Percentiles rank a stretch among this genome's conserved stretches.
Evolutionary conservation across 352 stramenopile genomes (phyloP).

Genomic region (Globisporangium okanoganense): DNA sequence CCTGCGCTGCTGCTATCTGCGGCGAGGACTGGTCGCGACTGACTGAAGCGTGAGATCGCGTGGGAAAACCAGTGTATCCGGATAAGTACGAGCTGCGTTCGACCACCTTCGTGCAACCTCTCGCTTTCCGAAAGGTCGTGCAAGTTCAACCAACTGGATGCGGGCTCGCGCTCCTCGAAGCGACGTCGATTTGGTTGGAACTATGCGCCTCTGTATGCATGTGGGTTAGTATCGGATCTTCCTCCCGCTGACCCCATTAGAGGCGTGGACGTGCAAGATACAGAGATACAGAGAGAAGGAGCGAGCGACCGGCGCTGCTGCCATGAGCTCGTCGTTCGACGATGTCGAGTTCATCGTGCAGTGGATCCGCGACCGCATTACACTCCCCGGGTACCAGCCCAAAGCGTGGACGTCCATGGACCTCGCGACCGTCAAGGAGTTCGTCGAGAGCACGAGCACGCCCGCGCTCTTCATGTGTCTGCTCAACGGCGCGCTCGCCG

Average conservation of each 20-base stretch:
- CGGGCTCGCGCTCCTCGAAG: neutral
- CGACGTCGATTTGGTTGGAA: neutral
- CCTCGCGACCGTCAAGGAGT: slow-evolving; percentile 79
- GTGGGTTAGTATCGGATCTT: slow-evolving; percentile 1
- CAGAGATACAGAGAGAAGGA: no score
- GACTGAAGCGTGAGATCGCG: no score
- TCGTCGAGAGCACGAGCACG: slow-evolving; percentile 64
- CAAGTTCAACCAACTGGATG: neutral
- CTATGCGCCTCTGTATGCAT: neutral
- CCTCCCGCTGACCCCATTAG: neutral
- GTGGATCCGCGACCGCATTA: slow-evolving; percentile 83
- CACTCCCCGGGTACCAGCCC: slow-evolving; percentile 59
- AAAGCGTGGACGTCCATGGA: slow-evolving; percentile 76
- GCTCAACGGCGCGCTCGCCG: slow-evolving; percentile 37
- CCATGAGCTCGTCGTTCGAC: slow-evolving; percentile 83
- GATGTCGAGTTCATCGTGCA: slow-evolving; percentile 81
- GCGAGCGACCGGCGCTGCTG: neutral
- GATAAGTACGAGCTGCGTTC: neutral
- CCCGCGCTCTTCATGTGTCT: slow-evolving; percentile 68
- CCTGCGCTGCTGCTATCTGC: no score
- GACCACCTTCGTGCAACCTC: neutral
- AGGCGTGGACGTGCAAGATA: no score
- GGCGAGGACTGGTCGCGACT: no score
- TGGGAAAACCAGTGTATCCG: neutral
- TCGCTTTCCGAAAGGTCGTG: neutral